Evolutionary conservation across 148 eudicot genomes (phyloP), one percentile per base, ranked within the genome.

Genomic region (Drosera capensis): DNA sequence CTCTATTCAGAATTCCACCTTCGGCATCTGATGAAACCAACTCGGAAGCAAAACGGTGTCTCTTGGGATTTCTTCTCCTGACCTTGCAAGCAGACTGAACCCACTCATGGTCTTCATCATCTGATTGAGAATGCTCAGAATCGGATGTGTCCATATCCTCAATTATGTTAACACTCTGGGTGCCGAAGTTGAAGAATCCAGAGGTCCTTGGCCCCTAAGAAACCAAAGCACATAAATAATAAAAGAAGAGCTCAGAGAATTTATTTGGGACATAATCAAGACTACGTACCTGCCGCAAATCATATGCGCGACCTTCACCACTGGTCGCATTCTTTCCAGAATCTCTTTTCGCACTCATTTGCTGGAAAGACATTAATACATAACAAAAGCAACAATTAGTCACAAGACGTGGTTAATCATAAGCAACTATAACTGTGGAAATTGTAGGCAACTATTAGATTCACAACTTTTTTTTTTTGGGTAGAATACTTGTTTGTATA

Each of bases 91-190:
- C 37, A 40, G 73, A 48, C 5, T 48, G 46, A 8, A 59, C 84
- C 74, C 71, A 65, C n/a, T 68, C 74, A 43, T 57, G 62, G 23
- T 64, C 74, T 17, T 61, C 70, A 3, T 50, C 63, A 5, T 46
- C 67, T 7, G 44, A 18, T 20, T 72, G 54, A n/a, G 68, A 64
- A 23, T 67, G 54, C 43, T 77, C 88, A 14, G 77, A 67, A 0
- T 80, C 94, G 46, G 87, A 80, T 22, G 75, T 81, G 41, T 92
- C 99, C 95, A 92, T 90, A 67, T 90, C 97, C 26, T 77, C 94
- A 36, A 66, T 40, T 34, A 63, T 24, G 54, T 77, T 76, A 7
- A 55, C 6, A 15, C n/a, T 62, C 38, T 72, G 55, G 14, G 52
- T 60, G 7, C 40, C 46, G 31, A 36, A 57, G 40, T 60, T 75